These are phyloP conservation scores for Xylaria cubensis DNA, from an alignment of 495 filamentous ascomycete species.

Conservation along the genomic window DNA sequence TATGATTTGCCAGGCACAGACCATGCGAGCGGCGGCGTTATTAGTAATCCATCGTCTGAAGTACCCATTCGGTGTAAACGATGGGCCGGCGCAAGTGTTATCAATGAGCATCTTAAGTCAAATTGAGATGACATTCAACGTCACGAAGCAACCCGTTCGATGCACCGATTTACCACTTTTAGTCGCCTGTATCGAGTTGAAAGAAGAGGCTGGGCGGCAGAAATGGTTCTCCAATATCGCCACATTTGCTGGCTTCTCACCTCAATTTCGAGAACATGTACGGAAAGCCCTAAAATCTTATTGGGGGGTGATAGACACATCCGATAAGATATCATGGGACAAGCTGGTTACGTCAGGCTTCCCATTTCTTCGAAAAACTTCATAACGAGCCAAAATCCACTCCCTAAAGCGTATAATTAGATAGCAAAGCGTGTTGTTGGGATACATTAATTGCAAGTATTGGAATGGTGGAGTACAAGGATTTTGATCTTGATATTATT, in stretches of 20 bases:
- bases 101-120: constrained; percentile 35
- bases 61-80: constrained; percentile 33
- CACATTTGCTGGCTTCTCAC: constrained; percentile 19
- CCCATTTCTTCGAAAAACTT: constrained; percentile 3
- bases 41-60: constrained; percentile 36
- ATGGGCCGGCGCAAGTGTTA: constrained; percentile 33
- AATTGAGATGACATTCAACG: constrained; percentile 30
- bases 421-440: neutral
- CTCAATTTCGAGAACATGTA: constrained; percentile 12
- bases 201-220: constrained; percentile 5
- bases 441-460: constrained; percentile 47
- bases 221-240: constrained; percentile 16
- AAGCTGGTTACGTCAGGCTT: neutral
- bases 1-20: constrained; percentile 34
- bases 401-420: neutral
- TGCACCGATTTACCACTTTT: constrained; percentile 34
- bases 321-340: constrained; percentile 13
- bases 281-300: constrained; percentile 7
- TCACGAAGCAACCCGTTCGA: constrained; percentile 33
- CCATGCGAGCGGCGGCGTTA: constrained; percentile 31
- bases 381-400: neutral
- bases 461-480: constrained; percentile 60
- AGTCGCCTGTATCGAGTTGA: constrained; percentile 34
- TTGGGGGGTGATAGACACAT: constrained; percentile 19
- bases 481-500: constrained; percentile 35